These are phyloP conservation scores for Elsinoe batatas DNA, from an alignment of 2,329 filamentous ascomycete genomes.

Conservation along the genomic window DNA sequence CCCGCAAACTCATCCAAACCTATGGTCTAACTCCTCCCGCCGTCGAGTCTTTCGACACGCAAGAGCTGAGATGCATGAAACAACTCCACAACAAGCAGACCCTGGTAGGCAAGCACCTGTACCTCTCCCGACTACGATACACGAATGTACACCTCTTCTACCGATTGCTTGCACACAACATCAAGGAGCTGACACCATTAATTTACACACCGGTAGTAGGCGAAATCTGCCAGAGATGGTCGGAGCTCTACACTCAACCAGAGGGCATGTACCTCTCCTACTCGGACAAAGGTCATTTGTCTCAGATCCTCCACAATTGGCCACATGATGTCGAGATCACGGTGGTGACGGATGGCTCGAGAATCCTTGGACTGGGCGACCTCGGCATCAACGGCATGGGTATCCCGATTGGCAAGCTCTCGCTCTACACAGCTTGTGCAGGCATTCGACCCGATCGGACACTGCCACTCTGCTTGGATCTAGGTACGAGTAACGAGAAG, in stretches of 20 bases:
- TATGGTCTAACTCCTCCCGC: conserved; percentile 44
- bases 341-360: conserved; percentile 90
- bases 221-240: conserved; percentile 94
- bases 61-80: conserved; percentile 51
- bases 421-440: conserved; percentile 89
- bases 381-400: conserved; percentile 95
- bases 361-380: conserved; percentile 86
- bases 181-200: conserved; percentile 66
- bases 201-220: conserved; percentile 89
- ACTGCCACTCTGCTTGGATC: conserved; percentile 52
- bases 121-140: conserved; percentile 64
- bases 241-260: conserved; percentile 86
- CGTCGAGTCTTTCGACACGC: conserved; percentile 41
- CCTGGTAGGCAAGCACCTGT: conserved; percentile 72
- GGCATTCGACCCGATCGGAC: conserved; percentile 74
- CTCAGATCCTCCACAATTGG: conserved; percentile 87
- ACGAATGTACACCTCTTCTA: conserved; percentile 76
- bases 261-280: conserved; percentile 95
- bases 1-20: conserved; percentile 42
- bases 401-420: conserved; percentile 93
- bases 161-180: conserved; percentile 66
- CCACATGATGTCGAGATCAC: conserved; percentile 90
- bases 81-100: conserved; percentile 62
- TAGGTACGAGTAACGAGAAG: conserved; percentile 54
- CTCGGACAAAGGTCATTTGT: conserved; percentile 83